Percentiles rank a stretch among this genome's conserved stretches.
Conservation (phyloP, 2,329 filamentous ascomycete genomes). For the Colletotrichum aenigma region DNA sequence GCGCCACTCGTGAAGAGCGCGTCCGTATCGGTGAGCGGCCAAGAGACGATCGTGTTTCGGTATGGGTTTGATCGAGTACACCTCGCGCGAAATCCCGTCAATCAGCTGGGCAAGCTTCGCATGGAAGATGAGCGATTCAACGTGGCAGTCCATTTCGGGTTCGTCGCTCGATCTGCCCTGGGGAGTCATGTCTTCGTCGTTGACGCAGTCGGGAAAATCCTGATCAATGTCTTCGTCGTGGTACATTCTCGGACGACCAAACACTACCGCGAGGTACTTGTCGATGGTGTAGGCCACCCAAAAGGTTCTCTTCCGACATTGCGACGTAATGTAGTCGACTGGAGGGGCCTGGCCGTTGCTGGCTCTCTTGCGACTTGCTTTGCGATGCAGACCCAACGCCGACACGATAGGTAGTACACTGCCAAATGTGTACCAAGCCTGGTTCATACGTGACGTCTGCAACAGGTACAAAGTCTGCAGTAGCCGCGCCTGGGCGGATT, state of each 20-base stretch:
- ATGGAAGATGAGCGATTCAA: slow-evolving; percentile 51
- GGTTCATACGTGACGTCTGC: slow-evolving; percentile 62
- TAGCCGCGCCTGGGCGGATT: slow-evolving; percentile 62
- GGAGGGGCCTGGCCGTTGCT: background rate
- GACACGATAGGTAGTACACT: slow-evolving; percentile 58
- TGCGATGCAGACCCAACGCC: slow-evolving; percentile 37
- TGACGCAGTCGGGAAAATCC: slow-evolving; percentile 57
- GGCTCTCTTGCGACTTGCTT: slow-evolving; percentile 4
- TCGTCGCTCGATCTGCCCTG: slow-evolving; percentile 32
- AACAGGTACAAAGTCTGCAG: slow-evolving; percentile 64
- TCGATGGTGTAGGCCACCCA: slow-evolving; percentile 68
- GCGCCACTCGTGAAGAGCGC: slow-evolving; percentile 43
- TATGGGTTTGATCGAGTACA: slow-evolving; percentile 41
- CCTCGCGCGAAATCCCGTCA: slow-evolving; percentile 40
- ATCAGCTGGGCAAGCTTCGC: slow-evolving; percentile 45
- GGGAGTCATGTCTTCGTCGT: slow-evolving; percentile 60
- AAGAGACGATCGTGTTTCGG: slow-evolving; percentile 38
- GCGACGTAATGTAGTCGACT: slow-evolving; percentile 47
- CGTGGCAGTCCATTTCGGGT: slow-evolving; percentile 47
- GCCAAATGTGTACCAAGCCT: slow-evolving; percentile 67
- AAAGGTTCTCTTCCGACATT: slow-evolving; percentile 62
- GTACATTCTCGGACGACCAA: slow-evolving; percentile 63
- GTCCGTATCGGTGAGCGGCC: slow-evolving; percentile 39
- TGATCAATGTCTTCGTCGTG: slow-evolving; percentile 70
- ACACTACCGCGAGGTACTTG: slow-evolving; percentile 66